These are phyloP conservation scores for Thielaviopsis musarum DNA, from an alignment of 2,329 filamentous ascomycete species.

Conservation along the genomic window DNA sequence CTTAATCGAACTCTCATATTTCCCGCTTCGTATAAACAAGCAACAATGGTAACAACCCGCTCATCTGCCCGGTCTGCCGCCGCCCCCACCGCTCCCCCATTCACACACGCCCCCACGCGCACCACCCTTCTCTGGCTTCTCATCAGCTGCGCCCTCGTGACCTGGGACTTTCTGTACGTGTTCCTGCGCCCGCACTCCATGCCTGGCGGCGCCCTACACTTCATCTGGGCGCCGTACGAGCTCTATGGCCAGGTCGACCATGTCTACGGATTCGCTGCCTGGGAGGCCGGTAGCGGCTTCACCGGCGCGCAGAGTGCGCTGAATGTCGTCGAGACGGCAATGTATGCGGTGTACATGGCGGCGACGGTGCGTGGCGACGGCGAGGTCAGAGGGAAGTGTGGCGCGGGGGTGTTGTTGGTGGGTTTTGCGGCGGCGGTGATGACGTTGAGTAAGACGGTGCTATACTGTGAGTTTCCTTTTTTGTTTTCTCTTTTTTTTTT, in stretches of 20 bases:
- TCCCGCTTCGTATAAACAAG: neutral
- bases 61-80: constrained; percentile 16
- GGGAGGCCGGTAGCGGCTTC: constrained; percentile 52
- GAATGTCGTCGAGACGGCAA: constrained; percentile 50
- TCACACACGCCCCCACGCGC: constrained; percentile 29
- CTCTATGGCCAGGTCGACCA: constrained; percentile 68
- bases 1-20: neutral
- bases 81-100: constrained; percentile 16
- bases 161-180: constrained; percentile 70
- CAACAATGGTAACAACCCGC: constrained; percentile 23
- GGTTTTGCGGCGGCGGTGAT: constrained; percentile 39
- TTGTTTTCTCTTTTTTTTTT: neutral
- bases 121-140: constrained; percentile 50
- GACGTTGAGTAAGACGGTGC: constrained; percentile 44
- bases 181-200: constrained; percentile 67
- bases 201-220: constrained; percentile 59
- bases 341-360: constrained; percentile 43
- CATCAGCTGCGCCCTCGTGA: constrained; percentile 58
- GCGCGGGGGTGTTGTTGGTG: constrained; percentile 28
- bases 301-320: constrained; percentile 55
- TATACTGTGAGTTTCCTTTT: constrained; percentile 35
- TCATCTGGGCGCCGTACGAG: constrained; percentile 60
- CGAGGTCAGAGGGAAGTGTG: constrained; percentile 26
- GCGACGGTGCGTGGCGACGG: constrained; percentile 15
- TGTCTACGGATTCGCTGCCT: constrained; percentile 65